These are phyloP conservation scores for Blattamonas nauphoetae DNA, from an alignment of 78 protist genomes.

Conservation along the genomic window DNA sequence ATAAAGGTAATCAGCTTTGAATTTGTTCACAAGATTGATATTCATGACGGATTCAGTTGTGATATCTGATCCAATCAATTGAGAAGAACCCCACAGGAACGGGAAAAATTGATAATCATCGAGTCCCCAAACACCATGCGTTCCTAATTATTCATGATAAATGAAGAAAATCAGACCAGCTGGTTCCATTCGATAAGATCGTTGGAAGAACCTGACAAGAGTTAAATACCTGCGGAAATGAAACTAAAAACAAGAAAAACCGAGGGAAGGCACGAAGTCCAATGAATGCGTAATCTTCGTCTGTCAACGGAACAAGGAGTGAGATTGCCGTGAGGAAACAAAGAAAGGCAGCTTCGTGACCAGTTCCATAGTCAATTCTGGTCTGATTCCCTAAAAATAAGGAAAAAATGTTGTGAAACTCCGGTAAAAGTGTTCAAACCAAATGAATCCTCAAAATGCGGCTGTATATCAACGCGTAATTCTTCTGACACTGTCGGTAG, in stretches of 20 bases:
- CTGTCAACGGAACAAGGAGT: not conserved
- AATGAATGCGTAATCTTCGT: not conserved
- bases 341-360: constrained; percentile 35
- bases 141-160: too few relatives aligned
- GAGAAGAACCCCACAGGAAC: constrained; percentile 15
- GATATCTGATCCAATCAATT: constrained; percentile 26
- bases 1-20: not conserved
- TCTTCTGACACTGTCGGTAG: not conserved
- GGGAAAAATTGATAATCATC: constrained; percentile 28
- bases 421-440: too few relatives aligned
- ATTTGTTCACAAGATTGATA: not conserved
- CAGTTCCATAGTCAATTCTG: constrained; percentile 50
- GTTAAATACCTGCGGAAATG: not conserved
- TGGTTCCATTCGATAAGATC: not conserved
- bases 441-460: not conserved
- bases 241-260: too few relatives aligned
- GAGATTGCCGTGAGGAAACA: not conserved
- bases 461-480: not conserved
- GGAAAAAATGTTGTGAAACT: not conserved
- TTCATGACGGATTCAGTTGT: too few relatives aligned
- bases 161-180: too few relatives aligned
- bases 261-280: not conserved
- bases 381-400: not conserved
- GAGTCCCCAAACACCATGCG: constrained; percentile 21
- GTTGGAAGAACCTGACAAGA: not conserved